Base-by-base conservation (phyloP, 2,329 filamentous ascomycete genomes). In the Tolypocladium ophioglossoides region DNA sequence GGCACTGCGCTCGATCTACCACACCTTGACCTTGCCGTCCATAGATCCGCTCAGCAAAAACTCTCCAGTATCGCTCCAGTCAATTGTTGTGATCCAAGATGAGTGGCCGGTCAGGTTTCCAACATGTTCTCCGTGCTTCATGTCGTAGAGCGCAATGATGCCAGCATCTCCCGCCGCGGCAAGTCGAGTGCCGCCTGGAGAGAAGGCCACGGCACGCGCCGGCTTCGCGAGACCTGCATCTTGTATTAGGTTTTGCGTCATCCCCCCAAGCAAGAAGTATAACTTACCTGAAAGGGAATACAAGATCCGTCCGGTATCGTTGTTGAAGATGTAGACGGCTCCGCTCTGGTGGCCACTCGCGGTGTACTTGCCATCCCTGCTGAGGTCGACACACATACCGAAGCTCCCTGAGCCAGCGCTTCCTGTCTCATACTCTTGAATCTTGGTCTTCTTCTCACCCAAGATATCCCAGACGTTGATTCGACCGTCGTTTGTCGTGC, bases 21-120 rank as follows among this genome's bases (percentile, higher is more conserved):
- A 99, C 34, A 97, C 88, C 71, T 96, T 96, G 57, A 88, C 89
- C 70, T 95, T 96, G 39, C 94, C 92, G 66, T 97, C 91, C 68
- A 95, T 90, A 1, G 87, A 84, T 50, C 90, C 89, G 64, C 87
- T 95, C 3, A 97, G 77, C 14, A 99, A 75, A 68, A 89, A 96
- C 71, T 97, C 92, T 50, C 94, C 94, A 5, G 88, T 95, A 64
- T 89, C 83, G 68, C 86, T 97, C 90, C 92, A 99, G 68, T 96
- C 90, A 46, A 97, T 76, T 35, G 87, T 87, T 57, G 92, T 87
- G 60, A 99, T 85, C 94, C 92, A 99, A 6, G 89, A 86, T 0
- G 82, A 79, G 67, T 92, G 89, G 1, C 87, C 89, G 0, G 80
- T 72, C 56, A 99, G 74, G 66, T 91, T 95, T 22, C 87, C 89